Conservation (phyloP, 2,329 filamentous ascomycete genomes). For the Botrytis squamosa region DNA sequence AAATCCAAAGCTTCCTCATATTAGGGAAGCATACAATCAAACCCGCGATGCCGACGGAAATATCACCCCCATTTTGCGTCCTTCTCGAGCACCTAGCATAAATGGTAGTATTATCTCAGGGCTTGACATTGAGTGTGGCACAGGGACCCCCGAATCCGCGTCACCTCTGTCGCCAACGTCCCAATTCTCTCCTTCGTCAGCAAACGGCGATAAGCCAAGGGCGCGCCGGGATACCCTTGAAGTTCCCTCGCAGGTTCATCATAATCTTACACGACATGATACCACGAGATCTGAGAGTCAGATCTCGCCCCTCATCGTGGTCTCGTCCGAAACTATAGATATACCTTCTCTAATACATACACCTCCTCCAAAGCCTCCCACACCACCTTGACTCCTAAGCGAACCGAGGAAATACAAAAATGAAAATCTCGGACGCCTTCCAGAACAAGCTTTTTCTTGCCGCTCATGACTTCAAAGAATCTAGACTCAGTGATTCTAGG, state of each 20-base stretch:
- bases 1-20: constrained; percentile 44
- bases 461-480: neutral
- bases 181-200: constrained; percentile 11
- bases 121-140: constrained; percentile 29
- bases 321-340: constrained; percentile 26
- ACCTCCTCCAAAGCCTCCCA: neutral
- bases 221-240: constrained; percentile 39
- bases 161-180: constrained; percentile 24
- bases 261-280: constrained; percentile 23
- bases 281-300: constrained; percentile 17
- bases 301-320: constrained; percentile 28
- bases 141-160: constrained; percentile 24
- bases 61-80: constrained; percentile 33
- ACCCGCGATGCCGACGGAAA: constrained; percentile 40
- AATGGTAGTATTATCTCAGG: constrained; percentile 39
- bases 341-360: neutral
- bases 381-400: neutral
- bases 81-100: constrained; percentile 44
- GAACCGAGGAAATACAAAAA: neutral
- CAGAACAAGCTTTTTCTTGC: neutral
- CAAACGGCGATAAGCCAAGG: constrained; percentile 7
- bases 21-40: constrained; percentile 45
- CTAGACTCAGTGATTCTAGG: neutral
- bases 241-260: constrained; percentile 41
- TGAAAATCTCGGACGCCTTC: too few species aligned